These are phyloP conservation scores for Graphilbum ipis-grandicollis DNA, from an alignment of 2,329 filamentous ascomycete genomes.

Conservation along the genomic window DNA sequence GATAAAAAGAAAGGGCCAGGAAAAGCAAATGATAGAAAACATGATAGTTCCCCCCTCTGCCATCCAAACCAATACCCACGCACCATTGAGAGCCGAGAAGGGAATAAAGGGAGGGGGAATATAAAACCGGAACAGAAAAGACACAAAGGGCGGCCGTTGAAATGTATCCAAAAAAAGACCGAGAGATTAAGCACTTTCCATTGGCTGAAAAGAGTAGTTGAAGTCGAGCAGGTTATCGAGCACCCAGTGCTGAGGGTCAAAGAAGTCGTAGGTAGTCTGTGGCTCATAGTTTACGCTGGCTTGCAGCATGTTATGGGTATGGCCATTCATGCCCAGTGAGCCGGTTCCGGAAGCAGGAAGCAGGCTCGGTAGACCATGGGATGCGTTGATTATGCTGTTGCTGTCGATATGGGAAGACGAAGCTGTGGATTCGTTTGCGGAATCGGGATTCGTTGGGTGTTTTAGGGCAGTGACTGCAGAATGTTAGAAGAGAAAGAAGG, in stretches of 20 bases:
- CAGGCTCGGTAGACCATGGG: conserved; percentile 29
- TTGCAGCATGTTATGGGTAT: conserved; percentile 28
- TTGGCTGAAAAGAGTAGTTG: conserved; percentile 42
- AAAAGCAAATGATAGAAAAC: too few relatives aligned
- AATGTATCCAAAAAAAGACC: too few relatives aligned
- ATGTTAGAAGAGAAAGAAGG: not conserved
- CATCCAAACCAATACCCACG: too few relatives aligned
- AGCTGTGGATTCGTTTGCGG: conserved; percentile 53
- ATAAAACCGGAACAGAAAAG: too few relatives aligned
- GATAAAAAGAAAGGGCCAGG: too few relatives aligned
- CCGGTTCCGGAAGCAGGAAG: conserved; percentile 29
- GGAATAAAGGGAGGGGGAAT: too few relatives aligned
- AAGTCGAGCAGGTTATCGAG: conserved; percentile 72
- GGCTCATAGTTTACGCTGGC: conserved; percentile 41
- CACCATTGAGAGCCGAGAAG: too few relatives aligned
- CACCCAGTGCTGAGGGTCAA: conserved; percentile 88
- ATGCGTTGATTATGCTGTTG: conserved; percentile 34
- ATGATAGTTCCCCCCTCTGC: too few relatives aligned
- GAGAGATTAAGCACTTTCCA: conserved; percentile 38
- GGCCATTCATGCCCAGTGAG: conserved; percentile 26
- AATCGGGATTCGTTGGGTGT: conserved; percentile 74
- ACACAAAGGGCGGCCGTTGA: too few relatives aligned
- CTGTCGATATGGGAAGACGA: conserved; percentile 48
- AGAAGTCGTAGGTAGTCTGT: conserved; percentile 52
- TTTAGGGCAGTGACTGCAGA: conserved; percentile 43